Base-by-base conservation (phyloP, 202 grass and related monocot genomes). In the Elaeis oleifera region DNA sequence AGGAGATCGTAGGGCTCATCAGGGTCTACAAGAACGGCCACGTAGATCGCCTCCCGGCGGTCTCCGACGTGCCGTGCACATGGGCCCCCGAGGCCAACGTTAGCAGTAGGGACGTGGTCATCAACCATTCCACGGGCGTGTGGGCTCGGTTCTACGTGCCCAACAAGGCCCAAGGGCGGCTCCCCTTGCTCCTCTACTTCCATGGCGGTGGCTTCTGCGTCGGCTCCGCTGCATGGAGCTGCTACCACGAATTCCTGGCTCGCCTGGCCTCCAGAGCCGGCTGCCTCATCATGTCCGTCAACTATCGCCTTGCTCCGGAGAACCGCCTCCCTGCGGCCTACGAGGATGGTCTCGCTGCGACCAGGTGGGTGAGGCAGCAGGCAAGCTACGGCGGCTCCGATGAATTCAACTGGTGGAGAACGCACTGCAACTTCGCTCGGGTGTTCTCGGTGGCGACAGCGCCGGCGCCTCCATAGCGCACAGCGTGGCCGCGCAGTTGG, bases 121-220 rank as follows among this genome's bases (percentile, higher is more conserved):
- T 97, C 2, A 74, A 85, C 70, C 73, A 78, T 23, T 61, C 78
- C 49, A 85, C 76, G 13, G 76, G 81, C 27, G 64, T 97, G 15
- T 83, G 77, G 58, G 81, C 87, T 26, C 81, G 92, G 3, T 64
- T 97, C n/a, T 91, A 97, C 79, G 78, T 74, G 13, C 87, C 92
- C 26, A 61, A 53, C 26, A 61, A 53, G 48, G 1, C 23, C 56
- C 0, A 32, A 29, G 60, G 14, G 7, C 55, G 32, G 58, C 32
- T 81, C 11, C 92, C 92, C 18, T 61, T 97, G 7, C 76, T 92
- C 57, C 69, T 97, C 0, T 97, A 97, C 77, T 97, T 97, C 64
- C 92, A 97, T 64, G 94, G 94, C 36, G 94, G 94, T 52, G 94
- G 88, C 1, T 94, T 94, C 81, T 89, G 82, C 63, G 85, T 97